Evolutionary conservation across 1,284 basidiomycete genomes (phyloP).

Genomic region (Bondarzewia mesenterica): DNA sequence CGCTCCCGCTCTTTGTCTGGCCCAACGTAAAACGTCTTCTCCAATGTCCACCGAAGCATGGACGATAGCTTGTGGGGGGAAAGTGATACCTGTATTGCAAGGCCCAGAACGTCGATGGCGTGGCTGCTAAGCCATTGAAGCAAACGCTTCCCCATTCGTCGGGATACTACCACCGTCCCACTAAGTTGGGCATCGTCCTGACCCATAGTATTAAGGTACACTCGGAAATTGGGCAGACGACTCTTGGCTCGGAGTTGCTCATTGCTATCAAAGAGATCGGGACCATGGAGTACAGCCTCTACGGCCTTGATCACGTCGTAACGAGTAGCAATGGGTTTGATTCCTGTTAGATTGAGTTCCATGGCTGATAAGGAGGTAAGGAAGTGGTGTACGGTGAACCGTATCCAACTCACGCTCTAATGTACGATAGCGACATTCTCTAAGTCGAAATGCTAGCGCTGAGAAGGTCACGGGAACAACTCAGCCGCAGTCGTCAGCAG

Average conservation of each 20-base stretch:
- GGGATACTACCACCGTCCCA: constrained; percentile 10
- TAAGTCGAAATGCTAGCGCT: not conserved
- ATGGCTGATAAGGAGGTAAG: constrained; percentile 1
- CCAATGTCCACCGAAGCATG: not conserved
- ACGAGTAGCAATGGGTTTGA: constrained; percentile 9
- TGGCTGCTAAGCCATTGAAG: constrained; percentile 8
- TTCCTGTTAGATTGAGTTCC: constrained; percentile 10
- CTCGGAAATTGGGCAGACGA: constrained; percentile 13
- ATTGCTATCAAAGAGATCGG: constrained; percentile 9
- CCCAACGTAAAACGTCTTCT: not conserved
- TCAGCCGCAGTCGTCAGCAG: not conserved
- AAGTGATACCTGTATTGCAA: not conserved
- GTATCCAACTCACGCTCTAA: not conserved
- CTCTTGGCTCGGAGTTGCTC: constrained; percentile 5
- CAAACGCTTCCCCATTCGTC: constrained; percentile 3
- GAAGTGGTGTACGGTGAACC: not conserved
- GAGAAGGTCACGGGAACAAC: not conserved
- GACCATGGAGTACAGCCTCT: constrained; percentile 12
- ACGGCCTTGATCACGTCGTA: constrained; percentile 14
- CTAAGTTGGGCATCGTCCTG: constrained; percentile 9
- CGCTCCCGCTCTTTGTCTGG: not conserved
- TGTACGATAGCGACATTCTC: not conserved
- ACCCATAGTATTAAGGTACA: constrained; percentile 7
- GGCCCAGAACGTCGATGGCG: constrained; percentile 1
- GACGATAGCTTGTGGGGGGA: not conserved